phyloP scores from a whole-genome alignment of 176 grass and related monocot genomes.

The Juncus inflexus region DNA sequence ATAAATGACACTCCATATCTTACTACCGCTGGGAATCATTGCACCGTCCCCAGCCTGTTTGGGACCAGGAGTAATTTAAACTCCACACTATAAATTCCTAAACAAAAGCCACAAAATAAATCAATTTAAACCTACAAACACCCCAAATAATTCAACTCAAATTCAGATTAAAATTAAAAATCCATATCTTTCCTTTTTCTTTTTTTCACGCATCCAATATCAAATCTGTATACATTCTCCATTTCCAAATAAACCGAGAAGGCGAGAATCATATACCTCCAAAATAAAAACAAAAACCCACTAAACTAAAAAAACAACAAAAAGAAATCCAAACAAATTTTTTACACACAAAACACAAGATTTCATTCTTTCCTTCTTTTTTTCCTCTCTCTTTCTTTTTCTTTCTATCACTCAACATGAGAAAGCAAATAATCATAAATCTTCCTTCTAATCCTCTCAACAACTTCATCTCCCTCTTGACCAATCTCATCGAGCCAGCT shows the following conservation, averaged over 20 bases:
- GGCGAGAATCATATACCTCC: slow-evolving; percentile 24
- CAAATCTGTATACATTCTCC: slow-evolving; percentile 25
- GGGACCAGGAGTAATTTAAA: too few relatives aligned
- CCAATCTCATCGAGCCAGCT: slow-evolving; percentile 82
- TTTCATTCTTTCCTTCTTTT: slow-evolving; percentile 29
- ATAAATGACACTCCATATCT: too few relatives aligned
- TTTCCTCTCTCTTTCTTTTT: too few relatives aligned
- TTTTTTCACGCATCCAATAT: slow-evolving; percentile 1
- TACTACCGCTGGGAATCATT: too few relatives aligned
- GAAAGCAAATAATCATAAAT: slow-evolving; percentile 87
- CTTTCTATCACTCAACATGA: slow-evolving; percentile 49
- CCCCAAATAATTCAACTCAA: too few relatives aligned
- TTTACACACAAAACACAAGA: not conserved
- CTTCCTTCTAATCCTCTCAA: slow-evolving; percentile 74
- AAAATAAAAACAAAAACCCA: slow-evolving; percentile 21
- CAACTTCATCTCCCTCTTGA: slow-evolving; percentile 53
- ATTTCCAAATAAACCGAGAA: not conserved
- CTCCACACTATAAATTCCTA: too few relatives aligned
- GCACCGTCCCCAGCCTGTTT: too few relatives aligned
- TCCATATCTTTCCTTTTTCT: slow-evolving; percentile 3
- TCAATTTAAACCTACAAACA: too few relatives aligned
- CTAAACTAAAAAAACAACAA: not conserved
- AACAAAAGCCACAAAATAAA: too few relatives aligned
- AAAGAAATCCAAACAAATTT: not conserved
- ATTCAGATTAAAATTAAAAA: too few relatives aligned